Percentiles rank a stretch among this genome's conserved stretches.
Evolutionary conservation across 805 yeast species (phyloP).

Genomic region (Schwanniomyces yamadae): DNA sequence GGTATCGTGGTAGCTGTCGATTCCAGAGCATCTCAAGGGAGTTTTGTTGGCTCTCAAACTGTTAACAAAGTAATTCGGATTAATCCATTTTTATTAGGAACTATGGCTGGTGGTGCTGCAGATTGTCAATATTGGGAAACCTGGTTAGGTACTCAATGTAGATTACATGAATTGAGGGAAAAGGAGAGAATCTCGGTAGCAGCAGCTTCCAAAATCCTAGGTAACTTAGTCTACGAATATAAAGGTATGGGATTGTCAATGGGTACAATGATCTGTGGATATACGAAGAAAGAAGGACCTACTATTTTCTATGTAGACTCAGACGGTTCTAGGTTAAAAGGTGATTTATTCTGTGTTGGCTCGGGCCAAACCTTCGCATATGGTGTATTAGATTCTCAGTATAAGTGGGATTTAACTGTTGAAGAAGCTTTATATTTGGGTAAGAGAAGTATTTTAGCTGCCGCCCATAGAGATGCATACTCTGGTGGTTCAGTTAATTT

Average conservation of each 20-base stretch:
- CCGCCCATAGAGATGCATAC: constrained; percentile 97
- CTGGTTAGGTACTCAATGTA: constrained; percentile 96
- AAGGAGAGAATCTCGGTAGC: constrained; percentile 94
- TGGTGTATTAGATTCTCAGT: constrained; percentile 93
- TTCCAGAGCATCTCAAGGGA: constrained; percentile 96
- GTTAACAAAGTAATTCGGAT: constrained; percentile 97
- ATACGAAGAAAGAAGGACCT: constrained; percentile 93
- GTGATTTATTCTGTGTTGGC: constrained; percentile 95
- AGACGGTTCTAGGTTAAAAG: constrained; percentile 93
- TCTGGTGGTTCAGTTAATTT: constrained; percentile 96
- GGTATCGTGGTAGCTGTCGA: constrained; percentile 97
- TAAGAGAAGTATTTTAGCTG: constrained; percentile 93
- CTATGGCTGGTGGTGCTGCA: constrained; percentile 99
- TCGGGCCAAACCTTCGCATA: constrained; percentile 99
- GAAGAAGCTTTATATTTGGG: constrained; percentile 95
- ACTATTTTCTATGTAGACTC: constrained; percentile 94
- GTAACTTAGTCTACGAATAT: constrained; percentile 87
- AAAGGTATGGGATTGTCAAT: constrained; percentile 98
- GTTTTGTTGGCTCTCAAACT: constrained; percentile 97
- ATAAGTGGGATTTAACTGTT: constrained; percentile 85
- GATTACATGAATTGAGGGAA: constrained; percentile 90
- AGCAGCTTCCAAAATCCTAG: constrained; percentile 91
- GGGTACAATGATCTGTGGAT: constrained; percentile 99
- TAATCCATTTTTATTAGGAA: constrained; percentile 91
- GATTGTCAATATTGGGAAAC: constrained; percentile 99